Evolutionary conservation across 176 grass and related monocot genomes (phyloP).

Genomic region (Panicum miliaceum): DNA sequence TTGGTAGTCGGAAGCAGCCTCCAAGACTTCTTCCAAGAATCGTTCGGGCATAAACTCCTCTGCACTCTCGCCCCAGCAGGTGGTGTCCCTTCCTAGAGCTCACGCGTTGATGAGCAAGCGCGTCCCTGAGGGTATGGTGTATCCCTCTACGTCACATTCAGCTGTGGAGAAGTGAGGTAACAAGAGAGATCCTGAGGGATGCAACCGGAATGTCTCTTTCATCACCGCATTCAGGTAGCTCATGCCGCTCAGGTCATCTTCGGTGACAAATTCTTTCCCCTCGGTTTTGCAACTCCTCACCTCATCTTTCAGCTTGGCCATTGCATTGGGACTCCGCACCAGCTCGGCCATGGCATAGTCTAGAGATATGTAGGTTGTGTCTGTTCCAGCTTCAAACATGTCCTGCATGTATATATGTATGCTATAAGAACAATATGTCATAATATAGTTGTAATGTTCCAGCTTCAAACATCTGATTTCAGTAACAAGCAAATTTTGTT

Average conservation of each 20-base stretch:
- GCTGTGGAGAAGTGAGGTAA: not conserved
- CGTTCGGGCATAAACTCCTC: not conserved
- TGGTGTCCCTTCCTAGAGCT: not conserved
- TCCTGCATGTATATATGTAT: conserved; percentile 31
- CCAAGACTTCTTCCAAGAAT: not conserved
- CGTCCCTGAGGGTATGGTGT: not conserved
- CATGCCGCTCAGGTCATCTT: not conserved
- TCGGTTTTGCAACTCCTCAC: not conserved
- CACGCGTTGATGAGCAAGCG: conserved; percentile 2
- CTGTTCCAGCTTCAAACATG: conserved; percentile 49
- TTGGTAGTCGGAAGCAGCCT: not conserved
- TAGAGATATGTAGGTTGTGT: conserved; percentile 43
- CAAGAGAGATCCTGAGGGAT: not conserved
- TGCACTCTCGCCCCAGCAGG: not conserved
- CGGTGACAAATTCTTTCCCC: not conserved
- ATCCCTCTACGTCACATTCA: not conserved
- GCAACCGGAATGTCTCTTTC: not conserved
- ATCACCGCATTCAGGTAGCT: not conserved
- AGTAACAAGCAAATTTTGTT: too few species aligned
- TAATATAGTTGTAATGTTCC: too few species aligned
- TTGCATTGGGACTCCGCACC: not conserved
- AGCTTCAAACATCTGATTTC: too few species aligned
- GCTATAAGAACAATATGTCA: too few species aligned
- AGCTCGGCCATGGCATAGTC: conserved; percentile 56
- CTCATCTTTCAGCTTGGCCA: conserved; percentile 47